Evolutionary conservation across 441 rosid species (phyloP), one percentile per base, ranked within the genome.

Genomic region (Populus hybrid): DNA sequence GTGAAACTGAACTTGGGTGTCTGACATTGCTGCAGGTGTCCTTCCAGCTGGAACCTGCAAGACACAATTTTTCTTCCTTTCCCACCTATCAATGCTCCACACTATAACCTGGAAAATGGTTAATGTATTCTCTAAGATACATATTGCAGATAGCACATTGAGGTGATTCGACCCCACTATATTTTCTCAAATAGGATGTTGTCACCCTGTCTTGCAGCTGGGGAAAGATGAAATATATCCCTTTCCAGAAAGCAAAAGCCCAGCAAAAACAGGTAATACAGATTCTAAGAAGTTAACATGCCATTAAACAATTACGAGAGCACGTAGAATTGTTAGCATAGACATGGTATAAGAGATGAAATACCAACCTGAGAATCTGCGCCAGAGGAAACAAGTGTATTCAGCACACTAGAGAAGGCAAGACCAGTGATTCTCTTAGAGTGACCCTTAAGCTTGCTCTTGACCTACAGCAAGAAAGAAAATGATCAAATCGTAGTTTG

Each of bases 1-100:
- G 69, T 90, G 90, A 74, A 89, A 88, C 57, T 91, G 93, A 28
- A 91, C 85, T 28, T 86, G 90, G 10, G 87, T 88, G 66, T 87
- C 87, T 34, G 88, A 82, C 61, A 70, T 69, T 21, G 81, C 72
- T 34, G 71, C 12, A 2, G 84, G 75, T 63, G 83, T 30, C 77
- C 85, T 84, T 61, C 87, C 89, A 18, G 82, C 70, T 8, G 89
- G 90, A 57, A 85, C 72, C 75, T 87, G 87, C 87, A 90, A 71
- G 79, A 67, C 77, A 50, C 77, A 77, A 70, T 53, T 80, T 71
- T 70, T 86, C 80, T 83, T 86, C 75, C 73, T 85, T 70, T 87
- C 92, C 92, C 91, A 90, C 26, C 77, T 82, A 71, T 82, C 90
- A 32, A 40, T 79, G 75, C 80, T 86, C 93, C 95, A 91, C 36